Conservation (phyloP, 1,284 basidiomycete species). For the Exobasidium cylindrosporum region DNA sequence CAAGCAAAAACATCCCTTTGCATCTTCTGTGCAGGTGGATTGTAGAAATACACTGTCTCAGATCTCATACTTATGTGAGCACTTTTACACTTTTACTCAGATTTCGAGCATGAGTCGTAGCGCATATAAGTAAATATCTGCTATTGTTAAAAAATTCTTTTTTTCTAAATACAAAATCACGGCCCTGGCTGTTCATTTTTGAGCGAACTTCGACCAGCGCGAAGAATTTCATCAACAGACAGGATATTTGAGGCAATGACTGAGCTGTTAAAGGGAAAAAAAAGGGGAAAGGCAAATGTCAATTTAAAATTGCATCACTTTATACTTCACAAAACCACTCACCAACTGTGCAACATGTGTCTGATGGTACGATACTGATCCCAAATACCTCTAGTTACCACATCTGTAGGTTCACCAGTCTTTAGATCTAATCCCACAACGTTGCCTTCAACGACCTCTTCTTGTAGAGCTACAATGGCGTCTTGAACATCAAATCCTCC, state of each 20-base stretch:
- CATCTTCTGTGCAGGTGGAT: too few species aligned
- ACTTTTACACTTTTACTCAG: too few species aligned
- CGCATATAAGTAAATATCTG: too few species aligned
- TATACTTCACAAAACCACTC: too few species aligned
- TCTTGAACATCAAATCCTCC: slow-evolving; percentile 98
- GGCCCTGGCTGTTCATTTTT: slow-evolving; percentile 36
- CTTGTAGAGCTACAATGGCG: slow-evolving; percentile 83
- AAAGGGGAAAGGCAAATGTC: slow-evolving; percentile 9
- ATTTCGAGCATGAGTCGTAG: too few species aligned
- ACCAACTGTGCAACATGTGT: slow-evolving; percentile 97
- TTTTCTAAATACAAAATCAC: too few species aligned
- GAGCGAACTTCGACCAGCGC: slow-evolving; percentile 66
- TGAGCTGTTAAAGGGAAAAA: slow-evolving; percentile 63
- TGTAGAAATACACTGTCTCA: too few species aligned
- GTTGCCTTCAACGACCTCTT: slow-evolving; percentile 80
- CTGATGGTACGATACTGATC: slow-evolving; percentile 98
- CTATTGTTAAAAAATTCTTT: too few species aligned
- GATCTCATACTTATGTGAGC: too few species aligned
- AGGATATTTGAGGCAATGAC: slow-evolving; percentile 96
- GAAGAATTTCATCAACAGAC: slow-evolving; percentile 90
- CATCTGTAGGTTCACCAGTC: slow-evolving; percentile 94
- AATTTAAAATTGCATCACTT: too few species aligned
- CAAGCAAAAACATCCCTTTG: too few species aligned
- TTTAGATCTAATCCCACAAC: slow-evolving; percentile 85
- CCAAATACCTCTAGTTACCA: slow-evolving; percentile 92